A percentile compares a stretch with the other conserved stretches of the same genome.
These are phyloP conservation scores for Solanum lignicaule DNA, from an alignment of 257 asterid species.

Conservation along the genomic window DNA sequence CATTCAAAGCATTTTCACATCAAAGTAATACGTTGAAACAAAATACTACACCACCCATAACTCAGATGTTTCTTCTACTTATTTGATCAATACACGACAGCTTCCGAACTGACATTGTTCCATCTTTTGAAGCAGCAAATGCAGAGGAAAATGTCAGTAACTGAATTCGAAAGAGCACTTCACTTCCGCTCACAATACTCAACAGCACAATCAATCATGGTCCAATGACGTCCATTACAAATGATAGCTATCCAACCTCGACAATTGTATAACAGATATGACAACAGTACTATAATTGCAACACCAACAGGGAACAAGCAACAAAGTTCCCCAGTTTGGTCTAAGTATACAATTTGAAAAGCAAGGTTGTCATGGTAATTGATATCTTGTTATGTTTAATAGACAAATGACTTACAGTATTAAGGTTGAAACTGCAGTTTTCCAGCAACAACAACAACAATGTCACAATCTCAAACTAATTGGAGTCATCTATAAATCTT, in stretches of 20 bases:
- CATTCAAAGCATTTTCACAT: not conserved
- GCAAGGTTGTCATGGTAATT: not conserved
- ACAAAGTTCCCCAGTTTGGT: not conserved
- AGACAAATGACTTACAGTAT: not conserved
- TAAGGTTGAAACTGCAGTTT: not conserved
- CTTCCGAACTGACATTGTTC: not conserved
- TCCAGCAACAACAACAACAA: not conserved
- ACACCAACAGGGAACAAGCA: not conserved
- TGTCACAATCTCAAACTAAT: not conserved
- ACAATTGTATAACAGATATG: not conserved
- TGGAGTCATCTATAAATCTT: not conserved
- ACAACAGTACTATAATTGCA: not conserved
- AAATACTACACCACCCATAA: not conserved
- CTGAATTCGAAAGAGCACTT: not conserved
- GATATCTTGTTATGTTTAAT: not conserved
- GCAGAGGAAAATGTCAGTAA: not conserved
- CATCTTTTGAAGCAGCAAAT: not conserved
- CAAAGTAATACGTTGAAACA: not conserved
- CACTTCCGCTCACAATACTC: not conserved
- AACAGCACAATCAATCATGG: not conserved
- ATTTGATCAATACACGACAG: not conserved
- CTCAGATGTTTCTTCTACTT: not conserved
- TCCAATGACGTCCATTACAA: not conserved
- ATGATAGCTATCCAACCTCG: not conserved
- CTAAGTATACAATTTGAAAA: not conserved